Evolutionary conservation across 768 basidiomycete genomes (phyloP), one percentile per base, ranked within the genome.

Genomic region (Megacollybia marginata): DNA sequence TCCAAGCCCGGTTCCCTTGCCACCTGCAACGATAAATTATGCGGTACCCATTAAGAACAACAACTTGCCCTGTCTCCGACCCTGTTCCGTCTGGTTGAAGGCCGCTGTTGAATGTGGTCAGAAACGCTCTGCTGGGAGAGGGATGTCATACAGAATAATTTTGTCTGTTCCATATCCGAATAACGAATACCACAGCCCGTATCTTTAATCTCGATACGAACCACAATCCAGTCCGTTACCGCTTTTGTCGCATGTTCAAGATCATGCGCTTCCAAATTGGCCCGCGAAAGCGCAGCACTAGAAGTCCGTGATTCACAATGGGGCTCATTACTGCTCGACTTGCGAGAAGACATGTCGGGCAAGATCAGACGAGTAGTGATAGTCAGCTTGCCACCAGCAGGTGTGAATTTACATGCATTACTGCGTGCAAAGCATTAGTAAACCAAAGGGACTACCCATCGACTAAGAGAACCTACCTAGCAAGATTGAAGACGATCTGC

Each of bases 401-500:
- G 73, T 5, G 80, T 82, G 56, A 81, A 83, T 59, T 80, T 82
- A 65, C 78, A 79, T 5, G 80, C 80, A 48, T 82, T 83, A 49
- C 63, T 65, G 44, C 19, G 16, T 9, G 20, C 10, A 33, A 18
- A 19, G 19, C 33, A 16, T 11, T 45, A 11, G 46, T 16, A 7
- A 20, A 47, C 15, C 12, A 46, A 9, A 18, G 4, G 28, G 20
- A 28, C 23, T 28, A 28, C 23, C 23, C 4, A 28, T 28, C 2
- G 23, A 28, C 23, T 6, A 28, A 28, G 15, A 10, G 18, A 18
- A 33, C 15, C 8, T 34, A 62, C 83, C 80, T 81, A 4, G 82
- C 81, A 35, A 88, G 72, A 57, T 87, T 86, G 35, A 80, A 83
- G 61, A 78, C 74, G 46, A 83, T 75, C 61, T 85, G 83, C 59